Evolutionary conservation across 2,329 filamentous ascomycete species (phyloP).

Genomic region (Ascochyta pisi): DNA sequence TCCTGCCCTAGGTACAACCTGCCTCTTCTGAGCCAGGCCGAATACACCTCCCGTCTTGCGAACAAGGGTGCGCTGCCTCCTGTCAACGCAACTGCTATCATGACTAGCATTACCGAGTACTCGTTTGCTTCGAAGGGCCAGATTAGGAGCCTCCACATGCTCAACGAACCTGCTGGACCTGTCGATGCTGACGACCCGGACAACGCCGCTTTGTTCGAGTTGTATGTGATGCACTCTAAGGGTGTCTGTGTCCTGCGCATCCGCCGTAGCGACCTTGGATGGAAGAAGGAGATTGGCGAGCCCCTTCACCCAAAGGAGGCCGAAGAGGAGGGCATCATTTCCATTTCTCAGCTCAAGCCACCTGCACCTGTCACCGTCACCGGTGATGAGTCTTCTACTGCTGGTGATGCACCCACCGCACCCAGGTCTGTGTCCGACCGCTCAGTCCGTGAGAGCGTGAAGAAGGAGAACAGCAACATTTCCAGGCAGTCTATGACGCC

Average conservation of each 20-base stretch:
- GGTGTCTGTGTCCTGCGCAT: slow-evolving; percentile 90
- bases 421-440: slow-evolving; percentile 46
- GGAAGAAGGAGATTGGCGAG: slow-evolving; percentile 83
- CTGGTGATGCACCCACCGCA: slow-evolving; percentile 40
- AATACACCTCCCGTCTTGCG: slow-evolving; percentile 81
- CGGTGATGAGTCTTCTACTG: slow-evolving; percentile 49
- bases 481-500: slow-evolving; percentile 46
- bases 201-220: slow-evolving; percentile 83
- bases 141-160: slow-evolving; percentile 87
- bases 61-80: slow-evolving; percentile 67
- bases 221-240: slow-evolving; percentile 97
- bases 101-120: slow-evolving; percentile 95
- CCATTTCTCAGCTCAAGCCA: slow-evolving; percentile 70
- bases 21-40: slow-evolving; percentile 80
- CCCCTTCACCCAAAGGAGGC: slow-evolving; percentile 81
- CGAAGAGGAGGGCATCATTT: slow-evolving; percentile 74
- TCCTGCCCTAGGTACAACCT: slow-evolving; percentile 93
- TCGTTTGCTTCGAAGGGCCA: slow-evolving; percentile 87
- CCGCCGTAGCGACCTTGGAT: slow-evolving; percentile 88
- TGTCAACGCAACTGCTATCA: slow-evolving; percentile 93
- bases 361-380: slow-evolving; percentile 32
- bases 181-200: slow-evolving; percentile 64
- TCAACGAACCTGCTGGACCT: slow-evolving; percentile 71
- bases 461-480: slow-evolving; percentile 44
- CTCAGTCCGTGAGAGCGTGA: slow-evolving; percentile 45